Evolutionary conservation across 768 basidiomycete species (phyloP).

Genomic region (Amanita rubescens): DNA sequence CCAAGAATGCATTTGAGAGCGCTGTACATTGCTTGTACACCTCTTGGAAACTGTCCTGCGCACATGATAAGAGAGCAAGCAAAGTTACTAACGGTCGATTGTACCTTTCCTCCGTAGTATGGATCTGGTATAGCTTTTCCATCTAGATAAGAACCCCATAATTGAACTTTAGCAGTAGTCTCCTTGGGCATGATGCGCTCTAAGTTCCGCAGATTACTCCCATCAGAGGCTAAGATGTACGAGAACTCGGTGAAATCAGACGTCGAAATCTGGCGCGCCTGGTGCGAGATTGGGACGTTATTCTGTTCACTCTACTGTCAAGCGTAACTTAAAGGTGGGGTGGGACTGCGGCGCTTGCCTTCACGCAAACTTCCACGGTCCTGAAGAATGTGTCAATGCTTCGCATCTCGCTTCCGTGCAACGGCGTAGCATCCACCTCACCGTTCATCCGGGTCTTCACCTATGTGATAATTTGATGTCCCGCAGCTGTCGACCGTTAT

Average conservation of each 20-base stretch:
- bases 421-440: constrained; percentile 18
- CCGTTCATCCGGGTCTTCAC: constrained; percentile 81
- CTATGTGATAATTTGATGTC: constrained; percentile 77
- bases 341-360: constrained; percentile 40
- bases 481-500: constrained; percentile 79
- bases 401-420: background rate
- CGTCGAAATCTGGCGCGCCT: constrained; percentile 55
- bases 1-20: constrained; percentile 76
- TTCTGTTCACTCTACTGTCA: constrained; percentile 37
- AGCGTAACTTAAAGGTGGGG: background rate
- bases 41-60: constrained; percentile 63
- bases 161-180: constrained; percentile 54
- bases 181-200: constrained; percentile 40
- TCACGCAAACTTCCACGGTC: constrained; percentile 61
- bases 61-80: background rate
- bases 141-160: constrained; percentile 81
- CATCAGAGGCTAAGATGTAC: constrained; percentile 83
- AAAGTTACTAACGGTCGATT: constrained; percentile 28
- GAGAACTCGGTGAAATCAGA: constrained; percentile 72
- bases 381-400: constrained; percentile 26
- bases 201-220: constrained; percentile 61
- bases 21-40: constrained; percentile 71
- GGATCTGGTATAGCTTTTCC: constrained; percentile 73
- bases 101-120: constrained; percentile 59
- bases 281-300: constrained; percentile 60